Percentiles rank a stretch among this genome's conserved stretches.
These are phyloP conservation scores for Anthracocystis walkeri DNA, from an alignment of 1,284 basidiomycete species.

Conservation along the genomic window DNA sequence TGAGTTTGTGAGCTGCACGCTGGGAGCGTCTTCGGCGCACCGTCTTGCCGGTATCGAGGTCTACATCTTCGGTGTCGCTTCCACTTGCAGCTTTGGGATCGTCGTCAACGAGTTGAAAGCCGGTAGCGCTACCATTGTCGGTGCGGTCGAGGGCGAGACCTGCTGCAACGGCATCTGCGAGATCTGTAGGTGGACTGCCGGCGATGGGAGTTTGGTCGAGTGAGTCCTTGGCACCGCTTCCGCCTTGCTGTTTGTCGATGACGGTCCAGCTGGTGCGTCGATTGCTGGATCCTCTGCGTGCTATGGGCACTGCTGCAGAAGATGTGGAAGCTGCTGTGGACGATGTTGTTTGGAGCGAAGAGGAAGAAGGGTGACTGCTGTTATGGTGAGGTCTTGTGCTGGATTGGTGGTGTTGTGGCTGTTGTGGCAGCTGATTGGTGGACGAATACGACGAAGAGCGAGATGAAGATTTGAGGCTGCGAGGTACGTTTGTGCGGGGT, in stretches of 20 bases:
- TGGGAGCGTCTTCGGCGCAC: conserved; percentile 20
- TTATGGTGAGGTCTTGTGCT: conserved; percentile 9
- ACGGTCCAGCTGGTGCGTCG: conserved; percentile 52
- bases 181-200: conserved; percentile 49
- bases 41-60: conserved; percentile 42
- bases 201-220: conserved; percentile 44
- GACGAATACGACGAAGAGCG: conserved; percentile 41
- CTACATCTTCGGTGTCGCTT: conserved; percentile 41
- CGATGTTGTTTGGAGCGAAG: conserved; percentile 6
- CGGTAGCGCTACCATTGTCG: conserved; percentile 13
- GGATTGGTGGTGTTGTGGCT: conserved; percentile 16
- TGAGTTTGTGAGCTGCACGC: conserved; percentile 26
- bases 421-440: conserved; percentile 14
- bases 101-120: conserved; percentile 44
- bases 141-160: conserved; percentile 26
- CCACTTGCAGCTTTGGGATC: conserved; percentile 20
- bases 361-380: conserved; percentile 24
- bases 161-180: conserved; percentile 32
- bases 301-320: conserved; percentile 7
- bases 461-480: conserved; percentile 31
- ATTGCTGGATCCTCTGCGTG: conserved; percentile 9
- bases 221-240: conserved; percentile 10
- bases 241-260: conserved; percentile 32
- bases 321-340: conserved; percentile 10
- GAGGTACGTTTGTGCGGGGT: conserved; percentile 41